Evolutionary conservation across 1,284 basidiomycete genomes (phyloP), one percentile per base, ranked within the genome.

Genomic region (Tylopilus sp.): DNA sequence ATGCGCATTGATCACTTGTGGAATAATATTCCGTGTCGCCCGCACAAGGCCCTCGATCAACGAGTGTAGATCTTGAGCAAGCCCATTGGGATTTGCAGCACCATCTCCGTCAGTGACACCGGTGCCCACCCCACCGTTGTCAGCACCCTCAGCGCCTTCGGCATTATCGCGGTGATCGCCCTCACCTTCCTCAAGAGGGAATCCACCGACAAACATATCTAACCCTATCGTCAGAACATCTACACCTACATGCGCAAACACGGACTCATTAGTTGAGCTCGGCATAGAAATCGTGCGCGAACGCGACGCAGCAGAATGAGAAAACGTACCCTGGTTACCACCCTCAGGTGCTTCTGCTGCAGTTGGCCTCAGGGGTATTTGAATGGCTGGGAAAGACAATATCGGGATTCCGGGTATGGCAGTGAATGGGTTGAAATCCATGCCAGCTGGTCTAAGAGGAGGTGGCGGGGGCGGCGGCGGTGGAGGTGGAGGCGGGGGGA

Each of bases 221-320:
- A 65, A 29, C 28, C 64, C 64, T 37, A 65, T 63, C 23, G 64
- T 68, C 23, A 65, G 0, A 2, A 65, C 35, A 44, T 65, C 66
- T 1, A 55, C 37, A 49, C 55, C 66, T 55, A 19, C 2, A 30
- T 30, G 30, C 5, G 10, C 28, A 46, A 52, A 48, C 0, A 31
- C 1, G 40, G 35, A 16, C 51, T 54, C 54, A 25, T 65, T 46
- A 52, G 58, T 52, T 16, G 48, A 67, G 50, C 6, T 55, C 38
- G 46, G 59, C 12, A 61, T 55, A 44, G 15, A 25, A 13, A 51
- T 39, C 48, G 45, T 8, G 58, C 42, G 44, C 52, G 12, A 13
- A 38, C 15, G 18, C 40, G 11, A 21, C 23, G 46, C 30, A 26
- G 15, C 21, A 46, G 18, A 7, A 4, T 33, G 5, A 25, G 45